Percentiles rank a stretch among this genome's conserved stretches.
phyloP scores from a whole-genome alignment of 306 rosid species.

The Neltuma alba region DNA sequence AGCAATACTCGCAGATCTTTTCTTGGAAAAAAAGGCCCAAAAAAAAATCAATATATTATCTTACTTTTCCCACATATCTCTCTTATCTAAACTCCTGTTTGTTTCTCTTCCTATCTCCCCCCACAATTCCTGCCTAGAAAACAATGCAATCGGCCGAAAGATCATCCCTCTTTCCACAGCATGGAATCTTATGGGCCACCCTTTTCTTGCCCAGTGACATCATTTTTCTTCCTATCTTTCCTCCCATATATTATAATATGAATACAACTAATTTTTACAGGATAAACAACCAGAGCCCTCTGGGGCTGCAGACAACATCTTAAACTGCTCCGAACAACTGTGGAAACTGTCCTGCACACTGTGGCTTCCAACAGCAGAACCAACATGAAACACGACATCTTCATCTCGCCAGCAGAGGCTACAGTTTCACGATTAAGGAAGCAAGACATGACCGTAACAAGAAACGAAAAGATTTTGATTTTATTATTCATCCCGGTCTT shows the following conservation, averaged over 20 bases:
- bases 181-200: background rate
- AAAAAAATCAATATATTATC: background rate
- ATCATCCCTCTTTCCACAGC: background rate
- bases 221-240: background rate
- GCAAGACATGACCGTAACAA: background rate
- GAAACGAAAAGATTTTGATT: background rate
- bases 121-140: background rate
- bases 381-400: background rate
- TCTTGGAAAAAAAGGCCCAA: background rate
- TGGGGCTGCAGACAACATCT: background rate
- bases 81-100: background rate
- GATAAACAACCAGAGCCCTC: background rate
- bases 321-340: background rate
- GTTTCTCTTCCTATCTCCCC: background rate
- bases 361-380: background rate
- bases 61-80: background rate
- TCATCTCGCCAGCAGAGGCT: background rate
- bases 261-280: too few species aligned
- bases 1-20: background rate
- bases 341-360: background rate
- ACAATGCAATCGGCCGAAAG: background rate
- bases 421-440: background rate
- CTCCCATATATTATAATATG: background rate
- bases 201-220: background rate
- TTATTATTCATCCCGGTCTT: background rate